Evolutionary conservation across 176 grass and related monocot genomes (phyloP).

Genomic region (Hordeum marinum): DNA sequence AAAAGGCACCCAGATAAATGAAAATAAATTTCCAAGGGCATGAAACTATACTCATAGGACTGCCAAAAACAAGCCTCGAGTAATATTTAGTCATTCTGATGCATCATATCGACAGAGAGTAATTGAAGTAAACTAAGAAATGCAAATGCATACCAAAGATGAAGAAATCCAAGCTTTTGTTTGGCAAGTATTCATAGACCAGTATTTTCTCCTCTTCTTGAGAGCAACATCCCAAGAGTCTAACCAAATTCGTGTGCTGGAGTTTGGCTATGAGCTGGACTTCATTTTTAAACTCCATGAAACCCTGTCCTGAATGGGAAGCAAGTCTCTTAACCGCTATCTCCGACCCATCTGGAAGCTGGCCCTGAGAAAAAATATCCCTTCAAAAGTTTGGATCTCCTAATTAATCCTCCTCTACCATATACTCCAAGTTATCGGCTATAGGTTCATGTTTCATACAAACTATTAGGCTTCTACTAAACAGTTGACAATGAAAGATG

Average conservation of each 20-base stretch:
- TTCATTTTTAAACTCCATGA: slow-evolving; percentile 1
- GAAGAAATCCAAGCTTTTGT: slow-evolving; percentile 62
- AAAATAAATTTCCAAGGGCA: background rate
- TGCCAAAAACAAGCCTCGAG: background rate
- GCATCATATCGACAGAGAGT: background rate
- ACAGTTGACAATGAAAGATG: background rate
- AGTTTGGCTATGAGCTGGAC: slow-evolving; percentile 13
- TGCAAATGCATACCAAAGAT: slow-evolving; percentile 45
- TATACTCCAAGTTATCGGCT: background rate
- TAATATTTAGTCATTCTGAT: background rate
- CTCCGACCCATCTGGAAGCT: background rate
- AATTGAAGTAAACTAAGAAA: background rate
- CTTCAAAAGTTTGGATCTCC: background rate
- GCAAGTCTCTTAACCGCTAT: slow-evolving; percentile 12
- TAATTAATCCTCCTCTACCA: background rate
- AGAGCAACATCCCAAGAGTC: slow-evolving; percentile 21
- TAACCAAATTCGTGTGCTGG: slow-evolving; percentile 3
- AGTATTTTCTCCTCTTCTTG: slow-evolving; percentile 53
- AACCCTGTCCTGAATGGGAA: slow-evolving; percentile 12
- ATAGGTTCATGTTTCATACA: background rate
- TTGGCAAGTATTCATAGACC: slow-evolving; percentile 64
- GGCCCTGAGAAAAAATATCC: background rate
- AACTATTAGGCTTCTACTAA: background rate
- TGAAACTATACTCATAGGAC: background rate
- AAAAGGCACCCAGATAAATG: background rate